A percentile compares a stretch with the other conserved stretches of the same genome.
phyloP scores from a whole-genome alignment of 2,329 filamentous ascomycete genomes.

The Aureobasidium leucospermi region DNA sequence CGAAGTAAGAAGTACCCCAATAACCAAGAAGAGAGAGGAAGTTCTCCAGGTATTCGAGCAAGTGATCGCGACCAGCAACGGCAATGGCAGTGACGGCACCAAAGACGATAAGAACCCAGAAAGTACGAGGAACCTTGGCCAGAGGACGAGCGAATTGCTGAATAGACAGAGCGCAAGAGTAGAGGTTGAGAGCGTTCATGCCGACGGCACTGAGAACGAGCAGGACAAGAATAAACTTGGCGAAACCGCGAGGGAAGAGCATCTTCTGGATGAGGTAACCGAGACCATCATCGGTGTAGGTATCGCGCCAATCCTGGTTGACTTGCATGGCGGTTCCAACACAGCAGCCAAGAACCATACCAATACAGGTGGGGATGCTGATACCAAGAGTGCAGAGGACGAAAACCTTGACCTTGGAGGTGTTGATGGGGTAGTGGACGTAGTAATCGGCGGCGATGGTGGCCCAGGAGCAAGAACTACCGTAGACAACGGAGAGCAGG shows the following conservation, averaged over 20 bases:
- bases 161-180: slow-evolving; percentile 38
- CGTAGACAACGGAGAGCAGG: slow-evolving; percentile 31
- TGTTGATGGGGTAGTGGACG: slow-evolving; percentile 34
- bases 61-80: slow-evolving; percentile 35
- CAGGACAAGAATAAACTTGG: slow-evolving; percentile 40
- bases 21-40: slow-evolving; percentile 42
- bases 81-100: slow-evolving; percentile 37
- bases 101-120: slow-evolving; percentile 40
- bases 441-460: slow-evolving; percentile 39
- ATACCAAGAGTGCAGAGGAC: slow-evolving; percentile 36
- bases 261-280: slow-evolving; percentile 41
- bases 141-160: slow-evolving; percentile 42
- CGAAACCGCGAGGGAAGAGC: slow-evolving; percentile 40
- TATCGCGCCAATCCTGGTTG: slow-evolving; percentile 26
- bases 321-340: slow-evolving; percentile 8
- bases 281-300: slow-evolving; percentile 37
- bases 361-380: slow-evolving; percentile 35
- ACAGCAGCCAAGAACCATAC: slow-evolving; percentile 28
- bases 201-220: slow-evolving; percentile 28
- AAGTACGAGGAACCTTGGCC: slow-evolving; percentile 45
- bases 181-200: slow-evolving; percentile 35
- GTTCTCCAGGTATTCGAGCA: slow-evolving; percentile 38
- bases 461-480: slow-evolving; percentile 33
- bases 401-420: slow-evolving; percentile 34
- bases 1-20: slow-evolving; percentile 40